Evolutionary conservation across 345 rosid species (phyloP).

Genomic region (Acer negundo): DNA sequence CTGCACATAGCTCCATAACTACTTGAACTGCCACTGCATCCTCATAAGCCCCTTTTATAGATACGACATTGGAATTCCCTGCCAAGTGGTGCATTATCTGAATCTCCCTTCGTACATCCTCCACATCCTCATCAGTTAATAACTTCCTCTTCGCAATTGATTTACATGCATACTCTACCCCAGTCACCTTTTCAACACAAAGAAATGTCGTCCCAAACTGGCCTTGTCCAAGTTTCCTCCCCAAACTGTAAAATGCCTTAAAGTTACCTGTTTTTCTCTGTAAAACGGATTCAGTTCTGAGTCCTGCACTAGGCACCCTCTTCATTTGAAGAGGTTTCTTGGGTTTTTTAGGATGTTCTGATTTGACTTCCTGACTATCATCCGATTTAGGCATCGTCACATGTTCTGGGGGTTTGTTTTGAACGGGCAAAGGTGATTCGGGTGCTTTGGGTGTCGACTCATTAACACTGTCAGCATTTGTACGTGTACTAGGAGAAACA

Average conservation of each 20-base stretch:
- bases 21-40: constrained; percentile 85
- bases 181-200: constrained; percentile 65
- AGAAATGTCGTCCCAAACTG: constrained; percentile 85
- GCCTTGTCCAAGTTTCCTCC: constrained; percentile 91
- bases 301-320: constrained; percentile 75
- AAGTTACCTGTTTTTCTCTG: constrained; percentile 73
- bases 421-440: constrained; percentile 58
- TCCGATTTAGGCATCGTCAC: constrained; percentile 23
- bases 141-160: constrained; percentile 91
- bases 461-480: constrained; percentile 36
- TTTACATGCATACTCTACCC: constrained; percentile 78
- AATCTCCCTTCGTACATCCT: constrained; percentile 87
- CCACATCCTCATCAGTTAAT: constrained; percentile 74
- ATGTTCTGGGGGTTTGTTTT: constrained; percentile 54
- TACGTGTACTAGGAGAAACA: constrained; percentile 33
- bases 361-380: constrained; percentile 14
- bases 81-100: constrained; percentile 94
- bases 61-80: constrained; percentile 82
- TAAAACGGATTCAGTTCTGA: constrained; percentile 67
- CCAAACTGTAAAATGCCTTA: constrained; percentile 65
- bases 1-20: constrained; percentile 85
- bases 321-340: constrained; percentile 54
- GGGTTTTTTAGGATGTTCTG: constrained; percentile 39
- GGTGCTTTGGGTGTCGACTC: constrained; percentile 41
- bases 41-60: constrained; percentile 80